Evolutionary conservation across 495 filamentous ascomycete species (phyloP).

Genomic region (Letharia lupina): DNA sequence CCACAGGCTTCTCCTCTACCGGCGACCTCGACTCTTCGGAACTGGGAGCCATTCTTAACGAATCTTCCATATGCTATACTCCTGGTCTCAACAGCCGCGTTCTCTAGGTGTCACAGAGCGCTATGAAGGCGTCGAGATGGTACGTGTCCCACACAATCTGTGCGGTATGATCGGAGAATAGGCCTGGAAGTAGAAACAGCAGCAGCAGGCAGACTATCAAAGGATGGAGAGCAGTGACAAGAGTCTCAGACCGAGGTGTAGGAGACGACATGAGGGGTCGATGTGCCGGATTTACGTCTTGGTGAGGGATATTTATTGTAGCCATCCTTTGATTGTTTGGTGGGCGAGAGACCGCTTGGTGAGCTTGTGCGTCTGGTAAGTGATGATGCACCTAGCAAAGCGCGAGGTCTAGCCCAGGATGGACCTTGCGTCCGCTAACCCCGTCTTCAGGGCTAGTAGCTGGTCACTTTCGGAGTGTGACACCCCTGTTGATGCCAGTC

Average conservation of each 20-base stretch:
- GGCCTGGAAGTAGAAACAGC: slow-evolving; percentile 18
- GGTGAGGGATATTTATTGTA: not conserved
- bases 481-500: too few relatives aligned
- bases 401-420: not conserved
- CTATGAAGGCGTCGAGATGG: slow-evolving; percentile 17
- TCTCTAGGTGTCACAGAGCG: not conserved
- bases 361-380: not conserved
- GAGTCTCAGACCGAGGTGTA: slow-evolving; percentile 1
- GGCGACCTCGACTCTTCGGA: slow-evolving; percentile 13
- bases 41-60: slow-evolving; percentile 5
- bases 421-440: not conserved
- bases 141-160: slow-evolving; percentile 14
- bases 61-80: not conserved
- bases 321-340: not conserved
- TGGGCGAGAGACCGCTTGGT: not conserved
- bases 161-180: slow-evolving; percentile 16
- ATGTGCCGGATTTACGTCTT: slow-evolving; percentile 3
- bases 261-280: slow-evolving; percentile 11
- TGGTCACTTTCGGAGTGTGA: too few relatives aligned
- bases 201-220: slow-evolving; percentile 10
- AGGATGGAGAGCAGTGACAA: slow-evolving; percentile 13
- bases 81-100: too few relatives aligned
- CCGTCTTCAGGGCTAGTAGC: too few relatives aligned
- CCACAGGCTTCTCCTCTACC: slow-evolving; percentile 11
- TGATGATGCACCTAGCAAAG: not conserved